Evolutionary conservation across 192 early-diverging fungal genomes (phyloP), one percentile per base, ranked within the genome.

Genomic region (Coemansia sp.): DNA sequence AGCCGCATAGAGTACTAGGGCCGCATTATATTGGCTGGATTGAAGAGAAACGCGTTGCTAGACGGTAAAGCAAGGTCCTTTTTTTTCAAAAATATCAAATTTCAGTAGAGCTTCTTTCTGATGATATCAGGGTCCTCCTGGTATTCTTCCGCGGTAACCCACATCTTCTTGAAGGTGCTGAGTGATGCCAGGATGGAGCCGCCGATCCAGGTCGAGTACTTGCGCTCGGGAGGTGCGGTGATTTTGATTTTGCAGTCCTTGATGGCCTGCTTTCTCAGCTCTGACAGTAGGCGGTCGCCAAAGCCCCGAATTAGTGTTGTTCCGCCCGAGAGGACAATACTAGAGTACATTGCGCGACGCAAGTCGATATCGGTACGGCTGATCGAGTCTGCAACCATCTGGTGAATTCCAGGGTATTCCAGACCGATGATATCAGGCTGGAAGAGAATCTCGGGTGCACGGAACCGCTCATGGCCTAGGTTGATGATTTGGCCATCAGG

Each of bases 111-210:
- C 86, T 90, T 92, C 67, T 88, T 90, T 79, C 91, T 87, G 69
- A 95, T 93, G 55, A 94, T 90, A 60, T 98, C 94, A 5, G 94
- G 93, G 74, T 98, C 95, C 78, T 98, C 96, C 70, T 95, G 91
- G 72, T 93, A 93, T 83, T 99, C 95, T 77, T 97, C 95, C 50
- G 97, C 92, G 5, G 94, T 94, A 11, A 99, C 88, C 97, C 97
- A 99, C 94, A 99, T 96, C 88, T 95, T 97, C 77, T 96, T 96
- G 85, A 99, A 99, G n/a, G 96, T 94, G 80, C 92, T 93, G 62
- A 98, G 86, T 9, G 92, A 92, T 7, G 94, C 95, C 48, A 98
- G 70, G 85, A 99, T 98, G 33, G 92, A 94, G 0, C 95, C 95
- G 59, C 95, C 97, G 68, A 98, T 95, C 96, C 97, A 99, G 31